Evolutionary conservation across 768 basidiomycete species (phyloP).

Genomic region (Mycena epipterygia): DNA sequence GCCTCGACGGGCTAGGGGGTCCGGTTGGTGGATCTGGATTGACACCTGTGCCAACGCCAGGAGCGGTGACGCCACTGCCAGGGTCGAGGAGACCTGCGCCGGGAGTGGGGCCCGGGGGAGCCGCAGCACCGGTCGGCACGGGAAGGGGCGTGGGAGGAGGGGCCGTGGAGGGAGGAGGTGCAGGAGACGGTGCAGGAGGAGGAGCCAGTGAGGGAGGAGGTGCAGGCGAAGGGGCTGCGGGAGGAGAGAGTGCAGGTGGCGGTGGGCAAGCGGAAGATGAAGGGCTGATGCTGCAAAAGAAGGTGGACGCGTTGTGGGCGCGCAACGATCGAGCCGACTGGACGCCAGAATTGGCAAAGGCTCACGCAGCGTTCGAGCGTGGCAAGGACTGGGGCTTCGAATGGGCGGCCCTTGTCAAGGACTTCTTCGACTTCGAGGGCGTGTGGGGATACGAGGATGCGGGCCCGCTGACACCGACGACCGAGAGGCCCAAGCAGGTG

Average conservation of each 20-base stretch:
- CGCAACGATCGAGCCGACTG: not conserved
- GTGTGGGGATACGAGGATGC: not conserved
- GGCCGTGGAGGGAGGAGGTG: no score
- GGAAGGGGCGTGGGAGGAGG: no score
- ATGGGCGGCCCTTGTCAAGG: not conserved
- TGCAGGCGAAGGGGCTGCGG: not conserved
- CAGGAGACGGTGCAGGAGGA: no score
- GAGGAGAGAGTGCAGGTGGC: not conserved
- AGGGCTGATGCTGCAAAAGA: not conserved
- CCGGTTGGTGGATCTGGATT: no score
- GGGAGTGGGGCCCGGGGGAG: no score
- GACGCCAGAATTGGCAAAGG: not conserved
- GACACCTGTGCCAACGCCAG: no score
- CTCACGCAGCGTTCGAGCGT: not conserved
- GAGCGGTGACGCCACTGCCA: no score
- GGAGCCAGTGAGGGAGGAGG: not conserved
- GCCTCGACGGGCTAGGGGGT: no score
- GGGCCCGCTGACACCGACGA: not conserved
- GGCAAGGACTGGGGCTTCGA: not conserved
- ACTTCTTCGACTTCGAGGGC: constrained; percentile 2
- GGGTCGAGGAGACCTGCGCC: no score
- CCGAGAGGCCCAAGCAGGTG: not conserved
- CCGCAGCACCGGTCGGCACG: no score
- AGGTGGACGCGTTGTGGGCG: not conserved
- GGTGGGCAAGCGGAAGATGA: not conserved